These are phyloP conservation scores for Cystobasidiopsis lactophilus DNA, from an alignment of 768 basidiomycete genomes.

Conservation along the genomic window DNA sequence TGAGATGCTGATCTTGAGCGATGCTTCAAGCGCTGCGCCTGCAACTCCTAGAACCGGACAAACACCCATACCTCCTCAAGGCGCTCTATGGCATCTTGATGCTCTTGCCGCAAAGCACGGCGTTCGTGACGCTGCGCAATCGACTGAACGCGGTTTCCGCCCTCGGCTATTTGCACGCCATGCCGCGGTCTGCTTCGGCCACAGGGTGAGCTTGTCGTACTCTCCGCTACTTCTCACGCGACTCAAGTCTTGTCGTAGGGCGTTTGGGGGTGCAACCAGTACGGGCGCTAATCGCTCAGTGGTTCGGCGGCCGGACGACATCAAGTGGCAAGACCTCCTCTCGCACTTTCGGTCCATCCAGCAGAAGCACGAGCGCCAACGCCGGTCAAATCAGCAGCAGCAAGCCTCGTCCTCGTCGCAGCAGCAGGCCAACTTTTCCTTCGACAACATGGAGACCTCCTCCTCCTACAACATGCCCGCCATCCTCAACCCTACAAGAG, in stretches of 20 bases:
- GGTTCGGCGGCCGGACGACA: slow-evolving; percentile 53
- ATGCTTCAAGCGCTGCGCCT: slow-evolving; percentile 39
- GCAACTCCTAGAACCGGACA: slow-evolving; percentile 87
- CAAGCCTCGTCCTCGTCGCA: neutral
- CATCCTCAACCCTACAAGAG: neutral
- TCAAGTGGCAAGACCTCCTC: slow-evolving; percentile 91
- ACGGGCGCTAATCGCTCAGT: slow-evolving; percentile 45
- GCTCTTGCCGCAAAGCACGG: slow-evolving; percentile 88
- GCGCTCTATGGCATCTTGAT: slow-evolving; percentile 91
- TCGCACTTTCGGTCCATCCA: slow-evolving; percentile 80
- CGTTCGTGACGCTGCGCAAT: slow-evolving; percentile 82
- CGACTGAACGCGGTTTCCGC: slow-evolving; percentile 87
- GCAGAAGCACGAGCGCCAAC: slow-evolving; percentile 71
- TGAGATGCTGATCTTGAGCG: neutral
- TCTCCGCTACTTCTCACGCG: neutral
- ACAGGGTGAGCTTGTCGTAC: neutral
- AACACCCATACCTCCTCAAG: slow-evolving; percentile 89
- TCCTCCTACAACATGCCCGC: neutral
- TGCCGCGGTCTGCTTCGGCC: slow-evolving; percentile 34
- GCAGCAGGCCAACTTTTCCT: neutral
- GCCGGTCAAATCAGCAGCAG: slow-evolving; percentile 24
- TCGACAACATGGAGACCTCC: no score
- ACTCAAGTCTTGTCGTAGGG: neutral
- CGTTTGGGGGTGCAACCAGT: no score
- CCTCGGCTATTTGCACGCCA: slow-evolving; percentile 74